Evolutionary conservation across 805 yeast genomes (phyloP).

Genomic region (Blastobotrys parvus): DNA sequence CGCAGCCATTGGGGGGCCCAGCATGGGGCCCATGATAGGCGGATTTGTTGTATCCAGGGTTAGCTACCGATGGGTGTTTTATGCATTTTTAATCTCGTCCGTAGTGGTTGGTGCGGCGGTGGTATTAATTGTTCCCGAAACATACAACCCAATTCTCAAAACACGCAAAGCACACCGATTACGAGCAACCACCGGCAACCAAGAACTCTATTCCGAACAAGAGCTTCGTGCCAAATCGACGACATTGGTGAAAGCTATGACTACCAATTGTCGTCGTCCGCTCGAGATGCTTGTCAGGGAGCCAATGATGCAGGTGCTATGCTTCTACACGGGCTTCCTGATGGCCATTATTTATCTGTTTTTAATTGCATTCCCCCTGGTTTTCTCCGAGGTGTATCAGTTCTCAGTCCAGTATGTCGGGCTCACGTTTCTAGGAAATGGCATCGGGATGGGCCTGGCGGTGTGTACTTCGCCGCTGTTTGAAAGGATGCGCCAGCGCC

Average conservation of each 20-base stretch:
- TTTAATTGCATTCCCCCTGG: conserved; percentile 52
- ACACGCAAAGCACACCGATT: conserved; percentile 55
- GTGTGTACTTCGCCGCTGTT: conserved; percentile 25
- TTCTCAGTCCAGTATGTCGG: conserved; percentile 47
- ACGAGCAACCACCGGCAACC: conserved; percentile 37
- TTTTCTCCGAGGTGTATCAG: conserved; percentile 41
- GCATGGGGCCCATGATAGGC: conserved; percentile 56
- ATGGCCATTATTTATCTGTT: conserved; percentile 52
- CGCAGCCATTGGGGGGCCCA: conserved; percentile 75
- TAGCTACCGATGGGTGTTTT: conserved; percentile 66
- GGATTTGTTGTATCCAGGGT: conserved; percentile 51
- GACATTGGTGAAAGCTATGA: conserved; percentile 28
- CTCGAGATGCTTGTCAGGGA: conserved; percentile 37
- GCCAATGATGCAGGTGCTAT: conserved; percentile 47
- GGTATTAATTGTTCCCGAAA: conserved; percentile 51
- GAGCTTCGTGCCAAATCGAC: conserved; percentile 55
- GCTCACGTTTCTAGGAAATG: conserved; percentile 51
- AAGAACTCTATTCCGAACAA: conserved; percentile 33
- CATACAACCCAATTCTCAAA: conserved; percentile 72
- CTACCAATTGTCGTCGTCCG: conserved; percentile 37
- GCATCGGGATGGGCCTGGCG: conserved; percentile 60
- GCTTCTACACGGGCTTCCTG: conserved; percentile 49
- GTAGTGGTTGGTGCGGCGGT: conserved; percentile 45
- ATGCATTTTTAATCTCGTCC: conserved; percentile 50
- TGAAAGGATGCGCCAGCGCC: conserved; percentile 25